Base-by-base conservation (phyloP, 2,329 filamentous ascomycete species). In the Colletotrichum liriopes region DNA sequence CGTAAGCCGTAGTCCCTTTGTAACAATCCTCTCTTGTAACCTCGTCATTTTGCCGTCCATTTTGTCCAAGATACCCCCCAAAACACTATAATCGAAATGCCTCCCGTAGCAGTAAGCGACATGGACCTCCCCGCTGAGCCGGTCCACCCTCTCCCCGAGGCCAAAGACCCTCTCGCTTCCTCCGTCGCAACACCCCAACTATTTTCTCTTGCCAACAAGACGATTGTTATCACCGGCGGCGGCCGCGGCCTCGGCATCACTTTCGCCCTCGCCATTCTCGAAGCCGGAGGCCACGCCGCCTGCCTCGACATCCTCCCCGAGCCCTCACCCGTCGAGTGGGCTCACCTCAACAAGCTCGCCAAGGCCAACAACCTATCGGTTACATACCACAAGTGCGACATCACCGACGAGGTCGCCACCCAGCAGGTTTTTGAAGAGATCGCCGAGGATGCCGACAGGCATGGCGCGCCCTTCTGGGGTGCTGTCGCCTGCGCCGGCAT, bases 241-340 rank as follows among this genome's bases (percentile, higher is more conserved):
- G 86, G 83, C 11, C 84, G 86, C 20, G 86, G 87, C 18, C 80
- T 89, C 1, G 87, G 87, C 18, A 84, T 88, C 51, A 84, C 83
- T 23, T 81, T 89, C 18, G 84, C 87, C 5, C 79, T 80, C 37
- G 87, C 86, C 2, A 81, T 88, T 4, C 76, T 86, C 56, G 86
- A 88, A 74, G 84, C 85, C 18, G 85, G 86, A 20, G 86, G 84
- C 41, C 81, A 85, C 75, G 86, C 85, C 55, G 85, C 84, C 8
- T 87, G 85, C 72, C 77, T 88, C 16, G 86, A 88, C 71, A 81
- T 87, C 26, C 79, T 85, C 12, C 74, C 81, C 0, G 74, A 78
- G 32, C 82, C 83, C 32, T 79, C 79, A 56, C 77, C 76, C 37
- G 73, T 75, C 18, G 82, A 86, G 75, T 87, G 85, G 84, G 75